phyloP scores from a whole-genome alignment of 2,329 filamentous ascomycete genomes.

The Fragosphaeria purpurea region DNA sequence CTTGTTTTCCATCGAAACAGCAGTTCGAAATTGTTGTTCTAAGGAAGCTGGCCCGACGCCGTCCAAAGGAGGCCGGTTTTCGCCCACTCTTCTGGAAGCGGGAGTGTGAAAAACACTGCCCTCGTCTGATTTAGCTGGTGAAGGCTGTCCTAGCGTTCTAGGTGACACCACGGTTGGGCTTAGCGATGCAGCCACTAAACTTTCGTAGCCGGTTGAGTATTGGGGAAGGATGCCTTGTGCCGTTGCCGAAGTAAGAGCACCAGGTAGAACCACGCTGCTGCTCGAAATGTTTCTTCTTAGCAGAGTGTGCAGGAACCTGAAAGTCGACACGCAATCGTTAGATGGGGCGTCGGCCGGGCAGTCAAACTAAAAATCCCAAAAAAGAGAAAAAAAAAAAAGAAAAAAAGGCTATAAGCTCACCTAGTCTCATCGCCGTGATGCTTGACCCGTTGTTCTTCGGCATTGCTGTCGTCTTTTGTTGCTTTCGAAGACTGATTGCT shows the following conservation, averaged over 20 bases:
- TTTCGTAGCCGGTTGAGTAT: slow-evolving; percentile 11
- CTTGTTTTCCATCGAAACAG: slow-evolving; percentile 9
- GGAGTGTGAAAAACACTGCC: slow-evolving; percentile 10
- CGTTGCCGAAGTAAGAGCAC: slow-evolving; percentile 40
- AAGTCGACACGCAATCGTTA: slow-evolving; percentile 18
- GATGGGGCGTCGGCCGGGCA: neutral
- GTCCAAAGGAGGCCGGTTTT: slow-evolving; percentile 32
- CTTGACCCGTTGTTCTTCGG: neutral
- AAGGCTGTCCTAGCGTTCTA: slow-evolving; percentile 9
- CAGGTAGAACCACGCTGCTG: slow-evolving; percentile 23
- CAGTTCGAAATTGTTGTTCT: slow-evolving; percentile 19
- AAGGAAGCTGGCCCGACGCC: slow-evolving; percentile 17
- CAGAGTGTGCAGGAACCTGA: slow-evolving; percentile 37
- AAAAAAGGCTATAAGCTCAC: too few species aligned
- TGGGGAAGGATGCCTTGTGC: slow-evolving; percentile 36
- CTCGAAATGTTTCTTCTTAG: slow-evolving; percentile 36
- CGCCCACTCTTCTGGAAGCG: slow-evolving; percentile 25
- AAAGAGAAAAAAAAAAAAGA: too few species aligned
- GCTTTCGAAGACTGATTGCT: too few species aligned
- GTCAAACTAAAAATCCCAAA: neutral
- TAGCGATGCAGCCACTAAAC: slow-evolving; percentile 9
- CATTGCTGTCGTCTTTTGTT: neutral
- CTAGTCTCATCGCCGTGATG: too few species aligned
- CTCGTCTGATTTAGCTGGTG: slow-evolving; percentile 12
- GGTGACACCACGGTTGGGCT: slow-evolving; percentile 7